Evolutionary conservation across 768 basidiomycete genomes (phyloP), one percentile per base, ranked within the genome.

Genomic region (Russula sp.): DNA sequence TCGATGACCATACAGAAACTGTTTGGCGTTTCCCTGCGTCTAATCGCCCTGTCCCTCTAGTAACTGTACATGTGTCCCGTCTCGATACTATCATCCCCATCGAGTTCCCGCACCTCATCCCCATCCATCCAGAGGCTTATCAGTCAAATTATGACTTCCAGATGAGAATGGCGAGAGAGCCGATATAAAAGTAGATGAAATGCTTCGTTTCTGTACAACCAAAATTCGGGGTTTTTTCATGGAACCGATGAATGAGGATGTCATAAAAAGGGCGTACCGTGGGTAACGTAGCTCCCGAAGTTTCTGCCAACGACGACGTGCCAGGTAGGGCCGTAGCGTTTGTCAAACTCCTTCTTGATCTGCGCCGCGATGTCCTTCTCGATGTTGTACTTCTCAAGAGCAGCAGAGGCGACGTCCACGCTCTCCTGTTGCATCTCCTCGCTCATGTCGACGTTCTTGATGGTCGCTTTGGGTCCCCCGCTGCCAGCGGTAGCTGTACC

Each of bases 231-330:
- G 40, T 44, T 44, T 46, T 46, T 22, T 22, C 22, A 22, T 22
- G 46, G 20, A 16, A 38, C 13, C 6, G n/a, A 10, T n/a, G 34
- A 34, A 10, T n/a, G 18, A n/a, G n/a, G 46, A 22, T 22, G 20
- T 5, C 4, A 50, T 50, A 4, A 26, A 50, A n/a, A 59, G 36
- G 76, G 54, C 59, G 71, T 69, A 96, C 94, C 95, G 73, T 97
- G 95, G 51, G 95, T 97, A 49, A 98, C 95, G 74, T 95, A 98
- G 78, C 91, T 93, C 57, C 95, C 95, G 84, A 96, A 98, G 80
- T 98, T 97, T 82, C 96, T 98, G 65, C 96, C 96, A 57, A 96
- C 96, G 69, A 98, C 94, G 75, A 94, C 94, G 75, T 98, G 96
- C 96, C 96, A 98, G 70, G 95, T 97, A 62, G 92, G 86, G 28